These are phyloP conservation scores for Trichosporon faecale DNA, from an alignment of 1,284 basidiomycete genomes.

Conservation along the genomic window DNA sequence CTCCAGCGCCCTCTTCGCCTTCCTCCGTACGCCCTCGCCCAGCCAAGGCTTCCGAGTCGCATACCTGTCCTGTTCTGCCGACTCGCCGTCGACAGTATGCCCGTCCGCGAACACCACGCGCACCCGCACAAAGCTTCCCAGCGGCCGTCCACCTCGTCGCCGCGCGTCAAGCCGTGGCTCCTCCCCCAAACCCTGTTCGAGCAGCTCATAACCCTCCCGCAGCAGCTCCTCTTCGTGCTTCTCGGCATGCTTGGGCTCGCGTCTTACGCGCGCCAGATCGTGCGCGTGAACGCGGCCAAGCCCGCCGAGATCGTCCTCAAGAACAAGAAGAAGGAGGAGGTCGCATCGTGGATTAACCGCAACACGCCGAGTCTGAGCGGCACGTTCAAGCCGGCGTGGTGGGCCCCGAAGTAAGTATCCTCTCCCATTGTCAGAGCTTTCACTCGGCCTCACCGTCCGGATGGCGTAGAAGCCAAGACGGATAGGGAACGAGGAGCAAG, in stretches of 20 bases:
- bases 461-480: too few species aligned
- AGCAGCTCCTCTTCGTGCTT: slow-evolving; percentile 33
- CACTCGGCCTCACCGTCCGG: too few species aligned
- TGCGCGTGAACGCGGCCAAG: slow-evolving; percentile 32
- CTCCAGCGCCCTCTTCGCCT: neutral
- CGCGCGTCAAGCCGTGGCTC: slow-evolving; percentile 4
- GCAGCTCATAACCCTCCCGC: slow-evolving; percentile 25
- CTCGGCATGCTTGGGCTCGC: slow-evolving; percentile 41
- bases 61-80: neutral
- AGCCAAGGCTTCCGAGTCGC: too few species aligned
- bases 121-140: neutral
- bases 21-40: neutral
- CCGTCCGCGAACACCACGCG: neutral
- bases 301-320: slow-evolving; percentile 24
- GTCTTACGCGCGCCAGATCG: slow-evolving; percentile 43
- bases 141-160: neutral
- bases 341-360: slow-evolving; percentile 40
- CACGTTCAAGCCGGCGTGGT: slow-evolving; percentile 51
- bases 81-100: neutral
- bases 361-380: slow-evolving; percentile 47
- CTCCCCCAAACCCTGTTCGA: slow-evolving; percentile 15
- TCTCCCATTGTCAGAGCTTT: neutral
- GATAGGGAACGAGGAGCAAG: too few species aligned
- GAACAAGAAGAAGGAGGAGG: slow-evolving; percentile 12
- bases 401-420: slow-evolving; percentile 48